These are phyloP conservation scores for Acmispon strigosus DNA, from an alignment of 306 rosid genomes.

Conservation along the genomic window DNA sequence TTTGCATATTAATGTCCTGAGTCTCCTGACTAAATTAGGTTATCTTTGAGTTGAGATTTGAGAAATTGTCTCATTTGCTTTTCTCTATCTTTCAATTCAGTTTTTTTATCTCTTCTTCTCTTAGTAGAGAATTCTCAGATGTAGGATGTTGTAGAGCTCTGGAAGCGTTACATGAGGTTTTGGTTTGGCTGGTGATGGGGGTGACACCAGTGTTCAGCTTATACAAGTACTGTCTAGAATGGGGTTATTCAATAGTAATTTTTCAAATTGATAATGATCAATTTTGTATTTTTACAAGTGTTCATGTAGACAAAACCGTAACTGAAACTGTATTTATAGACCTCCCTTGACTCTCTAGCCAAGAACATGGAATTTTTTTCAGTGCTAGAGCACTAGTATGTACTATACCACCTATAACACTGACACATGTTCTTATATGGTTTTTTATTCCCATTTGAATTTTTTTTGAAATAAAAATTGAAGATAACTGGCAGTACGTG, in stretches of 20 bases:
- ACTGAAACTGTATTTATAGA: not conserved
- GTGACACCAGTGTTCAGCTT: not conserved
- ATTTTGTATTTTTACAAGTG: not conserved
- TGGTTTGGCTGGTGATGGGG: not conserved
- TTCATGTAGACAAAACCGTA: not conserved
- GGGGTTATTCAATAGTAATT: not conserved
- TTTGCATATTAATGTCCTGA: not conserved
- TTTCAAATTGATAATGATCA: not conserved
- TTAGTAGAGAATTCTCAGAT: not conserved
- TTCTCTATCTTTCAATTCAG: not conserved
- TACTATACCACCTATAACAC: too few species aligned
- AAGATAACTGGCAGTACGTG: too few species aligned
- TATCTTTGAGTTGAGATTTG: not conserved
- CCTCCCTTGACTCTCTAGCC: slow-evolving; percentile 1
- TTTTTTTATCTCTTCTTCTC: not conserved
- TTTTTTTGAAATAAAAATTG: too few species aligned
- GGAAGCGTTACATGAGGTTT: slow-evolving; percentile 8
- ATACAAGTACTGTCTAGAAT: not conserved
- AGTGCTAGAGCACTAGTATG: too few species aligned
- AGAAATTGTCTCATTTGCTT: not conserved
- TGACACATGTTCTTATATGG: too few species aligned
- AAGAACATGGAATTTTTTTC: not conserved
- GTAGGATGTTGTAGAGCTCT: not conserved
- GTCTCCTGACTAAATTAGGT: not conserved
- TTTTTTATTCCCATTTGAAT: too few species aligned